Base-by-base conservation (phyloP, 2,329 filamentous ascomycete species). In the Cordyceps tenuipes region DNA sequence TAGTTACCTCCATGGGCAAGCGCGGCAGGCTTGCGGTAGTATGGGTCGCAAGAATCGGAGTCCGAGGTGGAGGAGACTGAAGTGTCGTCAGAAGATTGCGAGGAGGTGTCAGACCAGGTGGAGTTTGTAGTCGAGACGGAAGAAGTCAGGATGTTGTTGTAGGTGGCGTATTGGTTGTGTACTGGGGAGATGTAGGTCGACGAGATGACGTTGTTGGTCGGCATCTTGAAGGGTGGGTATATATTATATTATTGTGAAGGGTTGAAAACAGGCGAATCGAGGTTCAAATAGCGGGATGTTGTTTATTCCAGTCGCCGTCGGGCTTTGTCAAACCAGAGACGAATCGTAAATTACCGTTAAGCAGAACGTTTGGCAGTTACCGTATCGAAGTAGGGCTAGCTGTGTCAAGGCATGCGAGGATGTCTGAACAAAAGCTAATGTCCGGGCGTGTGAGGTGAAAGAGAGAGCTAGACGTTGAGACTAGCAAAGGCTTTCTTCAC, bases 121-220 rank as follows among this genome's bases (percentile, higher is more conserved):
- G 90, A 94, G 60, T 85, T 83, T 61, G 87, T 83, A 21, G 89
- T 91, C 34, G 89, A 91, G 61, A 88, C 84, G 66, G 88, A 89
- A 60, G 87, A 87, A 69, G 86, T 84, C 78, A 91, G 76, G 47
- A 87, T 86, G 62, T 85, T 82, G 71, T 82, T 83, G 74, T 90
- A 92, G 65, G 85, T 82, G 62, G 76, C 76, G 77, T 81, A 79
- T 71, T 71, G 76, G 68, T 67, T 65, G 63, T 76, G 73, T 66
- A 74, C 70, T 64, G 73, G 72, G 72, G 76, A 72, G 72, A 76
- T 74, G 70, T 78, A 79, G 72, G 76, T 75, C 75, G 81, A 77
- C 73, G 79, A 81, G 70, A 77, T 73, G 73, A 77, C 71, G 68
- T 78, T 75, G 72, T 77, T 75, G 75, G 74, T 77, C 76, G 76